These are phyloP conservation scores for Halteria grandinella DNA, from an alignment of 73 alveolate species.

Conservation along the genomic window DNA sequence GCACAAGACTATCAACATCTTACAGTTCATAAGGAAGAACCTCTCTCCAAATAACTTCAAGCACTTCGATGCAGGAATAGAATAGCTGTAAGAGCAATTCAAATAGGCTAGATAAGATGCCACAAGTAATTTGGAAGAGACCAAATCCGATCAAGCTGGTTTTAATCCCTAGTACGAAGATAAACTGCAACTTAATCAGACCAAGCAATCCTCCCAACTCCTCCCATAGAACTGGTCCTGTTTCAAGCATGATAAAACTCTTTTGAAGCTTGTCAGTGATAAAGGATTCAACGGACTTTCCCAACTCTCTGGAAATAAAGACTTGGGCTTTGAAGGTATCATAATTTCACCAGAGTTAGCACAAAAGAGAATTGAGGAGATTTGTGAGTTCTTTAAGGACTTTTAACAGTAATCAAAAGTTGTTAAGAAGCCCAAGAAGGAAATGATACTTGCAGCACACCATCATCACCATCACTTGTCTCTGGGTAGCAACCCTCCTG, in stretches of 20 bases:
- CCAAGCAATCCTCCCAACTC: conserved; percentile 38
- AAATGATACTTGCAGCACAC: conserved; percentile 1
- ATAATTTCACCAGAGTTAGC: conserved; percentile 71
- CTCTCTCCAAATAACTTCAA: conserved; percentile 76
- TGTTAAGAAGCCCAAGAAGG: conserved; percentile 60
- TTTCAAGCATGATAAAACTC: conserved; percentile 79
- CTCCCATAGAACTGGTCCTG: conserved; percentile 73
- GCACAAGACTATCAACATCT: conserved; percentile 80
- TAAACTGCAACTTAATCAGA: too few species aligned
- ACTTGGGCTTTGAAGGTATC: conserved; percentile 71
- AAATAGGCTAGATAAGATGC: conserved; percentile 36
- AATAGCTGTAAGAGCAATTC: conserved; percentile 56
- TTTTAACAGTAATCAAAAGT: conserved; percentile 59
- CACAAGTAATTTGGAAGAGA: conserved; percentile 30
- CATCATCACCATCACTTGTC: too few species aligned
- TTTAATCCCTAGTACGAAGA: too few species aligned
- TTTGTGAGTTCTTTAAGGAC: conserved; percentile 83
- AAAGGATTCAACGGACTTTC: conserved; percentile 83
- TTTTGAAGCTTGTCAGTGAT: conserved; percentile 78
- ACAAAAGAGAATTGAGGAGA: conserved; percentile 80
- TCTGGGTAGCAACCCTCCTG: too few species aligned
- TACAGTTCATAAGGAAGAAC: conserved; percentile 90
- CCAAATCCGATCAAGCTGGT: background rate
- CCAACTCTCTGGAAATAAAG: conserved; percentile 54
- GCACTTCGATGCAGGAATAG: conserved; percentile 76